Evolutionary conservation across 768 basidiomycete genomes (phyloP).

Genomic region (Amanita jacksonii): DNA sequence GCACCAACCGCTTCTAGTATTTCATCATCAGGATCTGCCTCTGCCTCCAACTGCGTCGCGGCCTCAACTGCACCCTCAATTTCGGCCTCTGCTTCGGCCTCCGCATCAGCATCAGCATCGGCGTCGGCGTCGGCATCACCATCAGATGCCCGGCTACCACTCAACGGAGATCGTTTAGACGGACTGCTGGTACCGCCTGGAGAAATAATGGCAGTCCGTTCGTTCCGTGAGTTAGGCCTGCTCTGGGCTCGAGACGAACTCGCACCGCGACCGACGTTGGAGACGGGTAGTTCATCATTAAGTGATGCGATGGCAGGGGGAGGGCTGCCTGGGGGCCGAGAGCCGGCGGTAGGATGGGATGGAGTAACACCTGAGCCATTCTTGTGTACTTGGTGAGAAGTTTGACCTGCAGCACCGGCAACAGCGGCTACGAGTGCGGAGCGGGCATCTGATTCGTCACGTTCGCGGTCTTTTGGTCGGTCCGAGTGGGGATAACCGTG

Average conservation of each 20-base stretch:
- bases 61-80: slow-evolving; percentile 17
- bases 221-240: slow-evolving; percentile 16
- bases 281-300: slow-evolving; percentile 17
- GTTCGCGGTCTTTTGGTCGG: background rate
- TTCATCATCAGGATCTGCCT: slow-evolving; percentile 32
- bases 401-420: background rate
- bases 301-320: slow-evolving; percentile 8
- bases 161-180: slow-evolving; percentile 13
- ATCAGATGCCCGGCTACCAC: slow-evolving; percentile 11
- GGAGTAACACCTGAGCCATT: no score
- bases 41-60: slow-evolving; percentile 12
- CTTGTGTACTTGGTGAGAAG: background rate
- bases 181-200: background rate
- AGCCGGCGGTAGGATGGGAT: no score
- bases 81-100: slow-evolving; percentile 28
- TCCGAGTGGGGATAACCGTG: slow-evolving; percentile 1
- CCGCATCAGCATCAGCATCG: slow-evolving; percentile 20
- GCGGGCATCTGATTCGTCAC: slow-evolving; percentile 5
- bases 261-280: slow-evolving; percentile 20
- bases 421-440: slow-evolving; percentile 7
- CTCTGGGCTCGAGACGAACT: slow-evolving; percentile 9
- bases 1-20: slow-evolving; percentile 44
- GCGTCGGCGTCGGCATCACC: slow-evolving; percentile 15
- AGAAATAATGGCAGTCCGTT: no score
- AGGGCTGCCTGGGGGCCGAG: no score